Base-by-base conservation (phyloP, 2,329 filamentous ascomycete genomes). In the Dendryphion nanum region DNA sequence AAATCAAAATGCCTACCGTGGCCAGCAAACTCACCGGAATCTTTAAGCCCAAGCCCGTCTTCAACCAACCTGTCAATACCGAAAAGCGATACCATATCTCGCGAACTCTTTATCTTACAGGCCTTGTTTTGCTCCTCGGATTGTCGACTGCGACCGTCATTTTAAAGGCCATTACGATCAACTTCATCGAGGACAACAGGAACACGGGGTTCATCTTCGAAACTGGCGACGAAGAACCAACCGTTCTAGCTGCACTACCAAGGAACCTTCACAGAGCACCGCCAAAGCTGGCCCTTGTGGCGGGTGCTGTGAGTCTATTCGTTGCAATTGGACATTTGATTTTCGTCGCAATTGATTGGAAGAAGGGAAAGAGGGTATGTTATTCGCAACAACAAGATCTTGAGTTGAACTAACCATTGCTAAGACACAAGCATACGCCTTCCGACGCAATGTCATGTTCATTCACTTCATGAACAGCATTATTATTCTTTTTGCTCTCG, bases 381-480 rank as follows among this genome's bases (percentile, higher is more conserved):
- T 15, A 33, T 21, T 19, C 4, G 15, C 31, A 33, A 12, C 18
- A 13, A 6, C 3, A 21, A 18, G 15, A 19, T 33, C 18, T 15
- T n/a, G 10, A 16, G 29, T 15, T 8, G 20, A 13, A 15, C 12
- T 18, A 19, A 20, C 12, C 12, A n/a, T n/a, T n/a, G 10, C 13
- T 20, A 7, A 24, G 60, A 60, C 55, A 2, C 59, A 61, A 45
- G 43, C 48, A 6, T 57, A 57, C 35, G 42, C 53, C 10, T 64
- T 65, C 41, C 59, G 57, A 31, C 59, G 59, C 35, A 63, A 63
- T 40, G 44, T 49, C 31, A 57, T 64, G 56, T 50, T 61, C 35
- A 34, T 63, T 4, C 57, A 63, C 40, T 48, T 60, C 41, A 42
- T 43, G 18, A 63, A 63, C 40, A 37, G 37, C 18, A 46, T 62